A percentile compares a stretch with the other conserved stretches of the same genome.
Evolutionary conservation across 768 basidiomycete species (phyloP).

Genomic region (Russula griseocarnosa): DNA sequence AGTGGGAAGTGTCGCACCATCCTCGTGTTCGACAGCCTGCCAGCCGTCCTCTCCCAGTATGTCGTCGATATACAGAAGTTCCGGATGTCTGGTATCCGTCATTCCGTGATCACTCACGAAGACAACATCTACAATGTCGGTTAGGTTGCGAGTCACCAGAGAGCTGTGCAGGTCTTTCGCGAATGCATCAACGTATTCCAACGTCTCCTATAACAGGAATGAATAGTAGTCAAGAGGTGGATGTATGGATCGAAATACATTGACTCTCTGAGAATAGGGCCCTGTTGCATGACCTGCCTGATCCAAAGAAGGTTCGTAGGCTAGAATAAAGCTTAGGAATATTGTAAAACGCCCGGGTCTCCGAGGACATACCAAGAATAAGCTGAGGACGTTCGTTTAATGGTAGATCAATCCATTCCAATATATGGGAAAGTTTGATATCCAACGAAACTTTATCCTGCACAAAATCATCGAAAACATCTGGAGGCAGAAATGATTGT

Average conservation of each 20-base stretch:
- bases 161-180: constrained; percentile 62
- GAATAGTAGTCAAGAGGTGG: background rate
- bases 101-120: constrained; percentile 93
- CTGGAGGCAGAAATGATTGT: background rate
- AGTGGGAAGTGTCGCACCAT: constrained; percentile 41
- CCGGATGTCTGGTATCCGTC: constrained; percentile 79
- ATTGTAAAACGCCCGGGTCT: constrained; percentile 15
- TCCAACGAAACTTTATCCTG: constrained; percentile 59
- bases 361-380: constrained; percentile 53
- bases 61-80: constrained; percentile 76
- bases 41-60: constrained; percentile 65
- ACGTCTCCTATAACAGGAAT: constrained; percentile 47
- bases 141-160: constrained; percentile 67
- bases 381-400: constrained; percentile 68
- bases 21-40: constrained; percentile 61
- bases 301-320: constrained; percentile 81
- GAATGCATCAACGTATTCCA: constrained; percentile 67
- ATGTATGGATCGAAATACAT: constrained; percentile 45
- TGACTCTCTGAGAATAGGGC: constrained; percentile 63
- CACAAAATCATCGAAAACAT: background rate
- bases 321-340: constrained; percentile 36
- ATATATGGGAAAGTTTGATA: constrained; percentile 71
- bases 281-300: constrained; percentile 77
- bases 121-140: constrained; percentile 78
- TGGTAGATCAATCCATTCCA: constrained; percentile 80